phyloP scores from a whole-genome alignment of 257 asterid genomes.

The Buddleja alternifolia region DNA sequence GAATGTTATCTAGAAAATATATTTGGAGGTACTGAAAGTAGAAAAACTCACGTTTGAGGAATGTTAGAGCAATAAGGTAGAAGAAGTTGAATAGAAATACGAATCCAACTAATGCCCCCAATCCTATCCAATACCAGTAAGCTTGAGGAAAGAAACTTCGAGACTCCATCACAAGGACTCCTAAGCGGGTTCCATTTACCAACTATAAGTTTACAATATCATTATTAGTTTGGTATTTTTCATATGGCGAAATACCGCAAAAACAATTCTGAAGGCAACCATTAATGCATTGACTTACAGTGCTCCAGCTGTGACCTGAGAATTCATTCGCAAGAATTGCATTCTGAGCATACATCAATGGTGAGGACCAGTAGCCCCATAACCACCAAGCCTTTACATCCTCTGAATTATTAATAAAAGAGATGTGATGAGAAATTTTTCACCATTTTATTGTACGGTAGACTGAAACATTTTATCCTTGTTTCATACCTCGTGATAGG shows the following conservation, averaged over 20 bases:
- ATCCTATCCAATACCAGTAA: slow-evolving; percentile 55
- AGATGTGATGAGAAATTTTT: slow-evolving; percentile 3
- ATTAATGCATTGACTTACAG: slow-evolving; percentile 40
- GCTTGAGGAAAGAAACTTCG: slow-evolving; percentile 41
- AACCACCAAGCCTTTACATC: slow-evolving; percentile 74
- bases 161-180: slow-evolving; percentile 36
- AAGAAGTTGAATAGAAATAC: slow-evolving; percentile 34
- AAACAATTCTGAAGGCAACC: neutral
- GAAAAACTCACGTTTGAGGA: slow-evolving; percentile 43
- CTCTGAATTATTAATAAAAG: slow-evolving; percentile 33
- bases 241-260: neutral
- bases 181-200: slow-evolving; percentile 37
- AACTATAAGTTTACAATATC: slow-evolving; percentile 18
- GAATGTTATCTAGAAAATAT: neutral
- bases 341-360: slow-evolving; percentile 68
- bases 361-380: slow-evolving; percentile 80
- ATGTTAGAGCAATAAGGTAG: slow-evolving; percentile 32
- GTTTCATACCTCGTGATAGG: slow-evolving; percentile 60
- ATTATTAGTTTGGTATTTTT: neutral
- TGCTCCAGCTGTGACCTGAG: slow-evolving; percentile 62
- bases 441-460: neutral
- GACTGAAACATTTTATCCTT: slow-evolving; percentile 5
- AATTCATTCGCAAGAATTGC: slow-evolving; percentile 70
- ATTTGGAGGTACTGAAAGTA: neutral
- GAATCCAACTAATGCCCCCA: slow-evolving; percentile 39